A percentile compares a stretch with the other conserved stretches of the same genome.
Evolutionary conservation across 2,329 filamentous ascomycete species (phyloP).

Genomic region (Colletotrichum godetiae): DNA sequence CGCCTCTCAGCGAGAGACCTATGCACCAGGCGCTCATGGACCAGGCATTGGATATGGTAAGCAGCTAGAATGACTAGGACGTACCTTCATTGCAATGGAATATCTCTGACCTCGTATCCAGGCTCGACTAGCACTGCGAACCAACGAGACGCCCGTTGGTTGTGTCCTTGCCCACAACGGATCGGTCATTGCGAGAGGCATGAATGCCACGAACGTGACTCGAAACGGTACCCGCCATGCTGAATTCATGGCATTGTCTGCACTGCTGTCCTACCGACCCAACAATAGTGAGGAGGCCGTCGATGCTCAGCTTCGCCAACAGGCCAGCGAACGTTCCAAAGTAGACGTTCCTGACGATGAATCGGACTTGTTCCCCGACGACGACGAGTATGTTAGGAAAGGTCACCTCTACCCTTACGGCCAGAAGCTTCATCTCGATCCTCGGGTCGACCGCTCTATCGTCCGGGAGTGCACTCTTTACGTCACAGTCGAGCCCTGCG

Average conservation of each 20-base stretch:
- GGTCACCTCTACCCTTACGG: conserved; percentile 71
- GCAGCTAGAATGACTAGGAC: conserved; percentile 36
- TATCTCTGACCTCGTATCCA: conserved; percentile 48
- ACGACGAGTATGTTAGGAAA: conserved; percentile 65
- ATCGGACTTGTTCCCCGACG: conserved; percentile 43
- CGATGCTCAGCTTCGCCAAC: conserved; percentile 16
- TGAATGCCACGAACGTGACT: conserved; percentile 96
- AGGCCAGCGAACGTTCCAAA: conserved; percentile 37
- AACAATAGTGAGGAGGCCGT: conserved; percentile 32
- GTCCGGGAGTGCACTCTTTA: conserved; percentile 83
- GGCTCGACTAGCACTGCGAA: conserved; percentile 86
- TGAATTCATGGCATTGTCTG: conserved; percentile 87
- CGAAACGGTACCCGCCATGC: conserved; percentile 94
- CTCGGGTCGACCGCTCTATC: conserved; percentile 73
- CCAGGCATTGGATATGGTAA: conserved; percentile 87
- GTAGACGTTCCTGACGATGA: conserved; percentile 33
- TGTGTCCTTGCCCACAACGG: conserved; percentile 90
- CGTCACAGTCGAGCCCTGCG: conserved; percentile 97
- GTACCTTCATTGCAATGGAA: neutral
- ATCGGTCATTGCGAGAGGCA: conserved; percentile 85
- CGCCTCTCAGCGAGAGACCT: conserved; percentile 46
- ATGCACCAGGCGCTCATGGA: conserved; percentile 77
- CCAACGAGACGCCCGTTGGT: conserved; percentile 94
- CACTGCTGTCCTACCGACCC: conserved; percentile 59
- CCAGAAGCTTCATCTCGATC: conserved; percentile 65